A percentile compares a stretch with the other conserved stretches of the same genome.
These are phyloP conservation scores for Pyricularia sp. DNA, from an alignment of 2,329 filamentous ascomycete species.

Conservation along the genomic window DNA sequence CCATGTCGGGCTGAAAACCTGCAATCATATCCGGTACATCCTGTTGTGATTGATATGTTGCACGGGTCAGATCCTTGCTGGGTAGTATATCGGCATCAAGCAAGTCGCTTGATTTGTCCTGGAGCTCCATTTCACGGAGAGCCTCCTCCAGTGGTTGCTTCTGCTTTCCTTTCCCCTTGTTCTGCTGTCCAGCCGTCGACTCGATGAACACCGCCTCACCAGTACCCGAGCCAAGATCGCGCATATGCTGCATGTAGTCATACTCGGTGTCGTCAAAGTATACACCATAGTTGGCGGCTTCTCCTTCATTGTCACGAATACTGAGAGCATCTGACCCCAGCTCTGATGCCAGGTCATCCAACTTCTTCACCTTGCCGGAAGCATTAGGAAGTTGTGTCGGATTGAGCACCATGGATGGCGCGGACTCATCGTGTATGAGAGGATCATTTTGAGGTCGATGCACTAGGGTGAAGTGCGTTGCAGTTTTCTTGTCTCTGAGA, in stretches of 20 bases:
- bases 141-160: conserved; percentile 77
- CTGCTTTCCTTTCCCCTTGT: conserved; percentile 59
- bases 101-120: conserved; percentile 41
- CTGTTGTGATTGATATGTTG: conserved; percentile 86
- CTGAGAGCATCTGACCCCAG: conserved; percentile 52
- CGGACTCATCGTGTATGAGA: conserved; percentile 81
- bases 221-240: conserved; percentile 63
- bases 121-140: conserved; percentile 47
- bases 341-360: conserved; percentile 64
- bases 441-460: conserved; percentile 96
- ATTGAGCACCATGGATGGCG: conserved; percentile 83
- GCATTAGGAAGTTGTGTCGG: conserved; percentile 39
- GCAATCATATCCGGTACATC: conserved; percentile 81
- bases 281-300: conserved; percentile 86
- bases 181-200: conserved; percentile 37
- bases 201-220: conserved; percentile 79
- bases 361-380: conserved; percentile 43
- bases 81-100: conserved; percentile 65
- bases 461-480: conserved; percentile 86
- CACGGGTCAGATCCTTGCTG: conserved; percentile 62
- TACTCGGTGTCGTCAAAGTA: conserved; percentile 93
- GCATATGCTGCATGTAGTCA: conserved; percentile 98
- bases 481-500: conserved; percentile 67
- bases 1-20: conserved; percentile 97
- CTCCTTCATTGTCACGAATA: conserved; percentile 82